Evolutionary conservation across 2,329 filamentous ascomycete genomes (phyloP).

Genomic region (Clonostachys chloroleuca): DNA sequence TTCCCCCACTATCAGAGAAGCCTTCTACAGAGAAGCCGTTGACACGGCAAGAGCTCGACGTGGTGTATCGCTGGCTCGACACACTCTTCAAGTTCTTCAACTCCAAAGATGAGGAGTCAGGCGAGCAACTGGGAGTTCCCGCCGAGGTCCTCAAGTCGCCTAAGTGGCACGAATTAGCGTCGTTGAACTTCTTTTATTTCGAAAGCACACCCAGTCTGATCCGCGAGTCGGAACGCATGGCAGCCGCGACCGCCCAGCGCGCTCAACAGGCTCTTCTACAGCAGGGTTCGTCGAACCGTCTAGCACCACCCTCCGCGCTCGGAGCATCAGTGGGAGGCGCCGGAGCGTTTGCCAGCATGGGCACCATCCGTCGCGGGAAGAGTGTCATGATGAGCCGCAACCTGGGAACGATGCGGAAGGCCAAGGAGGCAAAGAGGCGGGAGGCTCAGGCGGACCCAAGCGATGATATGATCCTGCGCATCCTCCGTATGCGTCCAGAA

Average conservation of each 20-base stretch:
- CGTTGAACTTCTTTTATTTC: slow-evolving; percentile 98
- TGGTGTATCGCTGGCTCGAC: slow-evolving; percentile 92
- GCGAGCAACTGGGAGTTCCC: slow-evolving; percentile 83
- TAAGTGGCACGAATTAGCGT: slow-evolving; percentile 96
- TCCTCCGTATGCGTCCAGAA: slow-evolving; percentile 91
- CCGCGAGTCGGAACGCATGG: slow-evolving; percentile 94
- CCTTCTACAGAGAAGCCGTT: slow-evolving; percentile 81
- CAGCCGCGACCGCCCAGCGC: slow-evolving; percentile 74
- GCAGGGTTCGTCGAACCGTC: slow-evolving; percentile 41
- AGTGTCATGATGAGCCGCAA: slow-evolving; percentile 94
- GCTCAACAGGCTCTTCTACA: slow-evolving; percentile 63
- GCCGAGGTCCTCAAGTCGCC: slow-evolving; percentile 90
- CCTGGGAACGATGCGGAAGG: slow-evolving; percentile 90
- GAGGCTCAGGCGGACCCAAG: slow-evolving; percentile 95
- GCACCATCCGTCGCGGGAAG: slow-evolving; percentile 62
- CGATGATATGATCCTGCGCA: slow-evolving; percentile 96
- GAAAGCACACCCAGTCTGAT: slow-evolving; percentile 88
- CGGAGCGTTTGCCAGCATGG: slow-evolving; percentile 58
- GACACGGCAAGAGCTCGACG: slow-evolving; percentile 82
- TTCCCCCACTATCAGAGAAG: slow-evolving; percentile 93
- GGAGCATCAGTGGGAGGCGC: slow-evolving; percentile 19
- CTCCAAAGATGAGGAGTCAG: slow-evolving; percentile 74
- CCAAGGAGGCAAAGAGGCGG: slow-evolving; percentile 92
- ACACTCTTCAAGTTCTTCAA: slow-evolving; percentile 94
- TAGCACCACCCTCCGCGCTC: slow-evolving; percentile 46